Conservation (phyloP, 208 protist species). For the Wallacemonas sp. region DNA sequence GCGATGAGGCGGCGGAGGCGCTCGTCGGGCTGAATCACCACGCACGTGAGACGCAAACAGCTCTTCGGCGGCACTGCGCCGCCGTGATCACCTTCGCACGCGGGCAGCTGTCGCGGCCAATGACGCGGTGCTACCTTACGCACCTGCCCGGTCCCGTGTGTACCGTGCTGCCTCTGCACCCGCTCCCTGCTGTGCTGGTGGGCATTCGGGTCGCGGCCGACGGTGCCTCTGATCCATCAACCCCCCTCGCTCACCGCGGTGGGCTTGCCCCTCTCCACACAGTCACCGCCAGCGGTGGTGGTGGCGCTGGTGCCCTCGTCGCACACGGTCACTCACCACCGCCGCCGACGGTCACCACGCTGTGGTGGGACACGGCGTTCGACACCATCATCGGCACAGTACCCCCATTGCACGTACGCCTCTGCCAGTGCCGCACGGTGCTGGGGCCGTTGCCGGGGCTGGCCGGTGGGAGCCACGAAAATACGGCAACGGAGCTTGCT, state of each 20-base stretch:
- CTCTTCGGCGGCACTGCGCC: neutral
- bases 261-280: too few relatives aligned
- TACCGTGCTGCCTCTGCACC: neutral
- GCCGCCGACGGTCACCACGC: neutral
- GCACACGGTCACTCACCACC: neutral
- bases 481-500: neutral
- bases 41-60: neutral
- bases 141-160: neutral
- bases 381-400: constrained; percentile 13
- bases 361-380: constrained; percentile 23
- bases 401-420: neutral
- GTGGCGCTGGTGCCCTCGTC: neutral
- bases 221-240: neutral
- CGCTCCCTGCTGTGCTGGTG: neutral
- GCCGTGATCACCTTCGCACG: neutral
- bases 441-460: neutral
- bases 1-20: neutral
- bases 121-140: neutral
- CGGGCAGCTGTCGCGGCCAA: neutral
- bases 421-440: neutral
- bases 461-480: neutral
- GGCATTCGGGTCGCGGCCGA: neutral
- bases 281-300: neutral
- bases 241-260: neutral
- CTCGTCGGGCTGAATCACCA: neutral